Evolutionary conservation across 1,284 basidiomycete genomes (phyloP).

Genomic region (Rhodotorula sp.): DNA sequence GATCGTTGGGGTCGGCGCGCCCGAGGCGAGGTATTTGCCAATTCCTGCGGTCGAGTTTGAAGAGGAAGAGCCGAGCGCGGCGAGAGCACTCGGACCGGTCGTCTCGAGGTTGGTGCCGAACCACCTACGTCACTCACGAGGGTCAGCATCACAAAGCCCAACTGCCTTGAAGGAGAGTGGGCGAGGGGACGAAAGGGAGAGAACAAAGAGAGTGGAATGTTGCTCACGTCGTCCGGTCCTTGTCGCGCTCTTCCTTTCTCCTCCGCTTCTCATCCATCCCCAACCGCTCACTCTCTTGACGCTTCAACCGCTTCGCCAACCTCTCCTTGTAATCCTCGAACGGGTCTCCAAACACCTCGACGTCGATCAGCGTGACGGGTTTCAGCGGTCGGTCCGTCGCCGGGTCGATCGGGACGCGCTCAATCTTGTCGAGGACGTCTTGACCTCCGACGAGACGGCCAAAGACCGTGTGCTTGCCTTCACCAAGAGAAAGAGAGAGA

Average conservation of each 20-base stretch:
- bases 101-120: constrained; percentile 43
- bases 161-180: background rate
- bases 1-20: constrained; percentile 1
- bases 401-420: constrained; percentile 69
- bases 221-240: constrained; percentile 54
- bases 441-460: constrained; percentile 94
- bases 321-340: constrained; percentile 79
- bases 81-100: constrained; percentile 7
- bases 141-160: background rate
- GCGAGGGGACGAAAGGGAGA: background rate
- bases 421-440: constrained; percentile 79
- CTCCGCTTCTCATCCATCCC: constrained; percentile 25
- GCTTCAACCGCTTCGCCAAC: constrained; percentile 64
- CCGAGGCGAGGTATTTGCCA: constrained; percentile 52
- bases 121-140: constrained; percentile 28
- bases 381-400: constrained; percentile 84
- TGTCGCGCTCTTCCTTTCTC: constrained; percentile 55
- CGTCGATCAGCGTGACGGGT: constrained; percentile 67
- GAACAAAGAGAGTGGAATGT: background rate
- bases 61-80: background rate
- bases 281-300: constrained; percentile 57
- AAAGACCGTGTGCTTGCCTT: constrained; percentile 66
- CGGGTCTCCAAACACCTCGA: constrained; percentile 62
- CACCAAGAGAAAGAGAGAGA: background rate
- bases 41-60: constrained; percentile 43